A percentile compares a stretch with the other conserved stretches of the same genome.
These are phyloP conservation scores for Xylariaceae sp. DNA, from an alignment of 2,329 filamentous ascomycete species.

Conservation along the genomic window DNA sequence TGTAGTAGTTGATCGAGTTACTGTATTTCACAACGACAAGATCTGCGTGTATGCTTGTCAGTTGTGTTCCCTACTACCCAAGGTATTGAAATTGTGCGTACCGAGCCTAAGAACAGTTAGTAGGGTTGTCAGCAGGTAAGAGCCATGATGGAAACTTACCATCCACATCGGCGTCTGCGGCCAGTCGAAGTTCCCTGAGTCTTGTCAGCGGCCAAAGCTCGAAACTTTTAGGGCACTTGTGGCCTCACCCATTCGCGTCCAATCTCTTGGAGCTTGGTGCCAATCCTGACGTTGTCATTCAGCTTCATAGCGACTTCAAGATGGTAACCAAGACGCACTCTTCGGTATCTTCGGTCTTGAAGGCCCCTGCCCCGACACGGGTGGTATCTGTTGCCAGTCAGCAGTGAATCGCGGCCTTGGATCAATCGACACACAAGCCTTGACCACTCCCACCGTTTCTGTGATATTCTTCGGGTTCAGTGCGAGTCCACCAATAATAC, in stretches of 20 bases:
- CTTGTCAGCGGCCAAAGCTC: slow-evolving; percentile 1
- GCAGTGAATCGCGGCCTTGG: not conserved
- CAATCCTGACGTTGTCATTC: not conserved
- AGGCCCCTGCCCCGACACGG: not conserved
- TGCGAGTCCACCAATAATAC: slow-evolving; percentile 2
- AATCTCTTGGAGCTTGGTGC: slow-evolving; percentile 7
- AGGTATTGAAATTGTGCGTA: not conserved
- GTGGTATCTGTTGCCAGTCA: slow-evolving; percentile 4
- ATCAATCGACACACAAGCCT: slow-evolving; percentile 4
- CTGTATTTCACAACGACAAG: slow-evolving; percentile 4
- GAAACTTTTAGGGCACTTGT: not conserved
- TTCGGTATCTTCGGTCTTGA: slow-evolving; percentile 3
- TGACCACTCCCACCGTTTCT: slow-evolving; percentile 4
- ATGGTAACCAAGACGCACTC: slow-evolving; percentile 1
- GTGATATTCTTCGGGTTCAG: slow-evolving; percentile 7
- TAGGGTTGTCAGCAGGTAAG: not conserved
- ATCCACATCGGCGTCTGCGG: slow-evolving; percentile 9
- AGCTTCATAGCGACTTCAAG: not conserved
- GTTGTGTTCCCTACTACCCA: not conserved
- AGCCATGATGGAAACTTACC: not conserved
- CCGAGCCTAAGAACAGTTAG: slow-evolving; percentile 2
- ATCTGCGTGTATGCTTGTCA: slow-evolving; percentile 34
- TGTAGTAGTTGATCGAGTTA: slow-evolving; percentile 66
- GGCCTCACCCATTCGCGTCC: slow-evolving; percentile 3
- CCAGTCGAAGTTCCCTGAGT: slow-evolving; percentile 4